Conservation (phyloP, 352 stramenopile species). For the Globisporangium heterothallicum region DNA sequence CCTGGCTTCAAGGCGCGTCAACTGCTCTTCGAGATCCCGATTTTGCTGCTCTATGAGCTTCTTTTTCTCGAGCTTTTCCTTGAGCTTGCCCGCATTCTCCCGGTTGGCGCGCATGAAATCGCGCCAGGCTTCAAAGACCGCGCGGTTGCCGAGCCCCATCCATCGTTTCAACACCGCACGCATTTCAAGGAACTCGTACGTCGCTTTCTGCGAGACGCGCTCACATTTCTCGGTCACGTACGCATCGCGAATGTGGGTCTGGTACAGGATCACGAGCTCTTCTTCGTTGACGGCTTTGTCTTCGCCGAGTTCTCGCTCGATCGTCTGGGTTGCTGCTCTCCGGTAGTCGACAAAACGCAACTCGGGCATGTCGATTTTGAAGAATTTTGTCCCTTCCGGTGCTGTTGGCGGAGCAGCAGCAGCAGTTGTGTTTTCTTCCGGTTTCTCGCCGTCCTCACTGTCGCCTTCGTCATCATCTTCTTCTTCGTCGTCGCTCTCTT, state of each 20-base stretch:
- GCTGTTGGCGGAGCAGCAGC: neutral
- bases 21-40: conserved; percentile 35
- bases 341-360: conserved; percentile 41
- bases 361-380: conserved; percentile 47
- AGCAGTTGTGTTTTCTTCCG: neutral
- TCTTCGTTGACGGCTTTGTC: conserved; percentile 30
- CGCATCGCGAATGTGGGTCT: conserved; percentile 33
- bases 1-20: conserved; percentile 36
- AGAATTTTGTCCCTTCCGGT: conserved; percentile 21
- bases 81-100: conserved; percentile 22
- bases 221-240: conserved; percentile 48
- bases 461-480: conserved; percentile 6
- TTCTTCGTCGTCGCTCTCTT: conserved; percentile 12
- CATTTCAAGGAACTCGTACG: conserved; percentile 58
- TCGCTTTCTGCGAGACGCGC: conserved; percentile 38
- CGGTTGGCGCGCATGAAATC: conserved; percentile 36
- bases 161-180: conserved; percentile 46
- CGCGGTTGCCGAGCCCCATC: conserved; percentile 42
- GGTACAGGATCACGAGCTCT: conserved; percentile 39
- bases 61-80: conserved; percentile 26
- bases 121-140: conserved; percentile 58
- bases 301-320: conserved; percentile 33
- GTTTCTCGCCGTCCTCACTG: neutral
- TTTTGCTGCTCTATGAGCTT: conserved; percentile 54
- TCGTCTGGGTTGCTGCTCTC: conserved; percentile 24